Base-by-base conservation (phyloP, 2,329 filamentous ascomycete genomes). In the Aspergillus sp. region DNA sequence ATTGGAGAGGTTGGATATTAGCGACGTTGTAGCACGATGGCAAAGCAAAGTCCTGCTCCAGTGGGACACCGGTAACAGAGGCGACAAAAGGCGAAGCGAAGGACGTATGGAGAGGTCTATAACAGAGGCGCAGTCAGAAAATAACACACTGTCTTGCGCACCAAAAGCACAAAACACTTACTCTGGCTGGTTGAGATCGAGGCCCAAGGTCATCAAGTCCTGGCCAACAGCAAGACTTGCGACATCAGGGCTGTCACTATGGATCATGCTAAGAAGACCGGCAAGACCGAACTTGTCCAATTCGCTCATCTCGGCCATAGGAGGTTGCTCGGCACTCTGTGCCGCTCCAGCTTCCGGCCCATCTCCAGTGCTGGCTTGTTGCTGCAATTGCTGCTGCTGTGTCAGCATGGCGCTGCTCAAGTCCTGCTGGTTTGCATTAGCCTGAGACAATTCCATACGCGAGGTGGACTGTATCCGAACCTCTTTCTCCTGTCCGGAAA, bases 1-100 rank as follows among this genome's bases (percentile, higher is more conserved):
- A 74, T 50, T 81, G 77, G 17, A 87, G 72, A 7, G 81, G 78
- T 47, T 85, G 84, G 10, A 87, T 83, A 61, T 87, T 88, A 51
- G 79, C 81, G 9, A 88, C 85, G 10, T 77, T 83, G 65, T 88
- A 88, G 53, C 84, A 86, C 36, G 76, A 73, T 4, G 85, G 85
- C 9, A 87, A 72, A 9, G 76, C 78, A 66, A 84, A 88, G 55
- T 86, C 83, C 17, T 84, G 82, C 60, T 87, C 81, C 42, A 85
- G 73, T 16, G 82, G 81, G 19, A 82, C 79, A 41, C 78, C 79
- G 56, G 79, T 78, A 60, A 72, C 73, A 20, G 78, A 75, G 42
- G 83, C 79, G 46, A 82, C 81, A 61, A 86, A 87, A 6, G 83
- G 83, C 3, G 82, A 82, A 22, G 81, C 79, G 64, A 86, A 87